Conservation (phyloP, 1,284 basidiomycete genomes). For the Phellopilus nigrolimitatus region DNA sequence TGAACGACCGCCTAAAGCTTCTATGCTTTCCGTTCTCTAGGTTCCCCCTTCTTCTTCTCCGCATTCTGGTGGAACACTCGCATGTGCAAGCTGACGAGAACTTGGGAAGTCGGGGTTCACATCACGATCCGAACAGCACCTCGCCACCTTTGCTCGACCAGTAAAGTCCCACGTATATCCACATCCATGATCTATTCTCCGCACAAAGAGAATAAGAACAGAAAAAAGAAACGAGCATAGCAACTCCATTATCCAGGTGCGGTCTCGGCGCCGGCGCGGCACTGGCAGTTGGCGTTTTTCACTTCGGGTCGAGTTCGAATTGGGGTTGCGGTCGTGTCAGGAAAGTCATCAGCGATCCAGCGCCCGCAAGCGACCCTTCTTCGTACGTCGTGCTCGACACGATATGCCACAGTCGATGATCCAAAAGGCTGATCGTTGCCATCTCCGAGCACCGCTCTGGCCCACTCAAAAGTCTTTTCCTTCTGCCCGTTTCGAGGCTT, state of each 20-base stretch:
- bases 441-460: conserved; percentile 8
- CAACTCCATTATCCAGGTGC: background rate
- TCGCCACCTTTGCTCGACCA: background rate
- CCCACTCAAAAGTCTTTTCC: conserved; percentile 6
- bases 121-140: conserved; percentile 10
- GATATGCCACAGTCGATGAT: background rate
- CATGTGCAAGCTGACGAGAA: no score
- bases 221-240: no score
- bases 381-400: conserved; percentile 1
- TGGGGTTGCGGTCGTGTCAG: no score
- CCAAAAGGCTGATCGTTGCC: conserved; percentile 9
- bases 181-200: background rate
- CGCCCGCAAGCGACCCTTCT: background rate
- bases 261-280: background rate
- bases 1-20: conserved; percentile 11
- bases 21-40: conserved; percentile 10
- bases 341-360: background rate
- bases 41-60: background rate
- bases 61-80: conserved; percentile 7
- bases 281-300: background rate
- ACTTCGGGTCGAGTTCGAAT: background rate
- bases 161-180: background rate
- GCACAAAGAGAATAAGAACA: background rate
- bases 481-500: background rate
- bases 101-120: no score